Conservation (phyloP, 164 flowering plant genomes). For the Platanus orientalis region DNA sequence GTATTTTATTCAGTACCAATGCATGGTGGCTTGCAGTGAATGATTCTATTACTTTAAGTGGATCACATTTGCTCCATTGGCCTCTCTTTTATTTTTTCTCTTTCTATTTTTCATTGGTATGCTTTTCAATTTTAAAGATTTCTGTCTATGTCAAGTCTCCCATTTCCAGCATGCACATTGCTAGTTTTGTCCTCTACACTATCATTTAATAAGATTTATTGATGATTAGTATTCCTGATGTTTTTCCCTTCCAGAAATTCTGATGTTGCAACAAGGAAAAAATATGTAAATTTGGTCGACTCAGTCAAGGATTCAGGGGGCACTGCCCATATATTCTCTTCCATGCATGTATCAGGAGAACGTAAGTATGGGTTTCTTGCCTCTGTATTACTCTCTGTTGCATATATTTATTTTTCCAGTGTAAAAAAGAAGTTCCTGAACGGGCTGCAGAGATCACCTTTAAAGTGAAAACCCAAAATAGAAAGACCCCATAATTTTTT, state of each 20-base stretch:
- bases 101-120: too few species aligned
- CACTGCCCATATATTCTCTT: slow-evolving; percentile 69
- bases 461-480: too few species aligned
- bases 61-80: too few species aligned
- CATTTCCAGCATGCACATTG: background rate
- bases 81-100: too few species aligned
- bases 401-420: background rate
- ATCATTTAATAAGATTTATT: too few species aligned
- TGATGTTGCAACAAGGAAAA: slow-evolving; percentile 60
- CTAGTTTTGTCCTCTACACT: background rate
- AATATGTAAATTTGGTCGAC: slow-evolving; percentile 68
- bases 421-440: too few species aligned
- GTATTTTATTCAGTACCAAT: too few species aligned
- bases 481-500: too few species aligned
- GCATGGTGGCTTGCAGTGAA: too few species aligned
- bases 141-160: background rate
- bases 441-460: too few species aligned
- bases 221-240: background rate
- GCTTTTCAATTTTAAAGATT: too few species aligned
- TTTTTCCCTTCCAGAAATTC: slow-evolving; percentile 53
- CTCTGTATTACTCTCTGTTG: background rate
- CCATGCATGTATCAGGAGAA: slow-evolving; percentile 96
- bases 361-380: slow-evolving; percentile 45
- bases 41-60: too few species aligned
- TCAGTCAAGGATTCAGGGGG: slow-evolving; percentile 93